phyloP scores from a whole-genome alignment of 352 stramenopile genomes.

The Pythium periplocum region DNA sequence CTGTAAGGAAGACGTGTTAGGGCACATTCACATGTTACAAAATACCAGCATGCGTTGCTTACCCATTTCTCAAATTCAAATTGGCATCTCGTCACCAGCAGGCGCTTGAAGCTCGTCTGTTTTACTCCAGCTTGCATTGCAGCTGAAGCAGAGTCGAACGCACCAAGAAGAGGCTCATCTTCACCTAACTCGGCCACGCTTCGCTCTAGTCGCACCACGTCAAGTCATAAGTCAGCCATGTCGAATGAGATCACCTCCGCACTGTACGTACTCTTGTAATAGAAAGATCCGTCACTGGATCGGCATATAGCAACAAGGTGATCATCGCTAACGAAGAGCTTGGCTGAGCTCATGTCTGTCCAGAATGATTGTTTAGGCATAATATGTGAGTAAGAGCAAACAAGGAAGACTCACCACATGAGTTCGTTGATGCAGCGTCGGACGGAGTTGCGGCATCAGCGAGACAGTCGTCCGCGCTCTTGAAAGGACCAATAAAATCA shows the following conservation, averaged over 20 bases:
- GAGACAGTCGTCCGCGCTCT: constrained; percentile 28
- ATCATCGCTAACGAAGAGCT: constrained; percentile 30
- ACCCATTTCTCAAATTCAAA: constrained; percentile 78
- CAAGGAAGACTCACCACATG: not conserved
- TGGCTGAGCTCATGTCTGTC: constrained; percentile 22
- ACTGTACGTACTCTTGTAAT: constrained; percentile 44
- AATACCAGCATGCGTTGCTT: not conserved
- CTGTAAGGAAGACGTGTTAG: not conserved
- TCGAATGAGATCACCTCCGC: not conserved
- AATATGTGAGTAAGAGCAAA: not conserved
- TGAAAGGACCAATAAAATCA: constrained; percentile 34
- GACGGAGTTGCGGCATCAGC: constrained; percentile 21
- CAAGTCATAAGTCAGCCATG: not conserved
- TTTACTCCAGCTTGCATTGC: constrained; percentile 40
- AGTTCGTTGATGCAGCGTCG: not conserved
- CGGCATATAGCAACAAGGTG: constrained; percentile 45
- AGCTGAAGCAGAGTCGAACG: constrained; percentile 38
- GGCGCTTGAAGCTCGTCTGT: constrained; percentile 62
- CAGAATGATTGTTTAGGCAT: not conserved
- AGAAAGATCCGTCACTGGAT: constrained; percentile 37
- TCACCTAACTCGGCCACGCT: constrained; percentile 46
- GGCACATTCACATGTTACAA: too few relatives aligned
- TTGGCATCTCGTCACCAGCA: constrained; percentile 77
- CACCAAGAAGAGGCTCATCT: constrained; percentile 59
- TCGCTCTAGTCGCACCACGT: constrained; percentile 24